Conservation (phyloP, 495 filamentous ascomycete species). For the Lophiotrema nucula region DNA sequence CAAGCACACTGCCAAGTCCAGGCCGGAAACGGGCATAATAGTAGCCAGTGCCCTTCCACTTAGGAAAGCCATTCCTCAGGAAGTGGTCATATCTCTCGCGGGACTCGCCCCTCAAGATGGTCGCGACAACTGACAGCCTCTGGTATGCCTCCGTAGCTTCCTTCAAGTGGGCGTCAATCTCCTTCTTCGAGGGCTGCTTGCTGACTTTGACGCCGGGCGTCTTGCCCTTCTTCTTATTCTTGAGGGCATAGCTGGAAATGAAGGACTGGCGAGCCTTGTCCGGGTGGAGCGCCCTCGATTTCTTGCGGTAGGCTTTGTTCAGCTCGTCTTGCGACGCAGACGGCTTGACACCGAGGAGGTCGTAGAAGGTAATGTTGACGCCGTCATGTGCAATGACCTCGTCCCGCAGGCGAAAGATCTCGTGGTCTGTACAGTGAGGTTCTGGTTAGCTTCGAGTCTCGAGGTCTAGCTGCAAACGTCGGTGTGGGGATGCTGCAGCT, state of each 20-base stretch:
- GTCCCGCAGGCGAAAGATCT: slow-evolving; percentile 93
- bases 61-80: slow-evolving; percentile 87
- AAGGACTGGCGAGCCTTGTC: slow-evolving; percentile 91
- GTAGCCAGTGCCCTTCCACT: slow-evolving; percentile 96
- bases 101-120: slow-evolving; percentile 74
- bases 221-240: slow-evolving; percentile 53
- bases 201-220: slow-evolving; percentile 62
- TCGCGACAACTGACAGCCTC: slow-evolving; percentile 75
- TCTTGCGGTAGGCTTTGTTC: slow-evolving; percentile 89
- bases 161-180: slow-evolving; percentile 72
- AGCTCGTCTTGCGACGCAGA: slow-evolving; percentile 82
- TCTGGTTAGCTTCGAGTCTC: slow-evolving; percentile 6
- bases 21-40: slow-evolving; percentile 94
- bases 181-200: slow-evolving; percentile 66
- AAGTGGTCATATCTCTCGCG: slow-evolving; percentile 96
- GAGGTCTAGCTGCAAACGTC: slow-evolving; percentile 12
- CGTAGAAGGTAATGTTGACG: slow-evolving; percentile 83
- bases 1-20: slow-evolving; percentile 77
- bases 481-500: not conserved
- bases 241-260: slow-evolving; percentile 63
- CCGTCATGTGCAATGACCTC: slow-evolving; percentile 79
- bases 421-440: slow-evolving; percentile 64
- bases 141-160: slow-evolving; percentile 75
- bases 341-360: slow-evolving; percentile 75
- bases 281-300: slow-evolving; percentile 76